Base-by-base conservation (phyloP, 1,284 basidiomycete species). In the Rhizopogon parksii region DNA sequence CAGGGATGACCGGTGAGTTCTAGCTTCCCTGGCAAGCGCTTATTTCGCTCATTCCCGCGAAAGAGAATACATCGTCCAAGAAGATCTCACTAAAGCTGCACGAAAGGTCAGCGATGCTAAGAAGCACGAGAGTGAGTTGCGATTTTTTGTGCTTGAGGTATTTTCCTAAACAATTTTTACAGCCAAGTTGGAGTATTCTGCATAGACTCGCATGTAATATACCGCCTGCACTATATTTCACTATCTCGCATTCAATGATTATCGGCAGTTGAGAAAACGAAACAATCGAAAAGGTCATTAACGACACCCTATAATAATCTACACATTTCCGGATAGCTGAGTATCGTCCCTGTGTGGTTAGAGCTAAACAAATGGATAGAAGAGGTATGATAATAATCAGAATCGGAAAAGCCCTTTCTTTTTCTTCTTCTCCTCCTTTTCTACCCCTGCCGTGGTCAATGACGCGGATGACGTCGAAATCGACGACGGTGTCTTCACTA, bases 81-180 rank as follows among this genome's bases (percentile, higher is more conserved):
- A 98, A 62, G 95, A 99, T 71, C 77, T 98, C 54, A 93, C 91
- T 61, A 99, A 98, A 76, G 96, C 96, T n/a, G 93, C 91, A 14
- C 79, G 96, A 58, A 99, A 99, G 70, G 84, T 99, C 36, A 85
- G 87, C 47, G 95, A 98, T 59, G 87, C 91, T 25, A 96, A 96
- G 83, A 96, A 95, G 71, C 92, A 95, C 64, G 92, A 95, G 73
- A 90, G 89, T 85, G 65, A 73, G 83, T 75, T 39, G 8, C 36
- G 45, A 45, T 4, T 45, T 40, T 49, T 39, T 30, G 7, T 15
- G 25, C 2, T 38, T 14, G 17, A 14, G 3, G 17, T 30, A 43
- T 40, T 36, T 55, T 51, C 21, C 35, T 43, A 15, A 15, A n/a
- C 15, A 9, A 46, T 34, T 52, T 27, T 40, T 48, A 5, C 60